Conservation (phyloP, 2,329 filamentous ascomycete genomes). For the Aureobasidium leucospermi region DNA sequence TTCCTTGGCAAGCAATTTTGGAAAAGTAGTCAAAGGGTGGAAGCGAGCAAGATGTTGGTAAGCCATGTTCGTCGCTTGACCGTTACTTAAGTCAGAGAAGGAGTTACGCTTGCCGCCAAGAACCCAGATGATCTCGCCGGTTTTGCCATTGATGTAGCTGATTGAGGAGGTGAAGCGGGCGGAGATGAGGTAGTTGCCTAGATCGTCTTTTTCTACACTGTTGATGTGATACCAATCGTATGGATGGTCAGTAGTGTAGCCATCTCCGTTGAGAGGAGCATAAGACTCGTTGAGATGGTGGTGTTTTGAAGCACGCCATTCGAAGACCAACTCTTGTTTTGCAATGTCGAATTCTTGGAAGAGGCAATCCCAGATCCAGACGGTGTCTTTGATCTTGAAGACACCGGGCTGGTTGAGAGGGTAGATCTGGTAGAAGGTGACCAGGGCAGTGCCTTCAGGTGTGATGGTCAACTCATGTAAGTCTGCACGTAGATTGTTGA, state of each 20-base stretch:
- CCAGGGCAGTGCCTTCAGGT: constrained; percentile 22
- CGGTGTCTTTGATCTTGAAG: constrained; percentile 5
- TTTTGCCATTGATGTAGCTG: constrained; percentile 38
- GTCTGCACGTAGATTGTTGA: constrained; percentile 30
- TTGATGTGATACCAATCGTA: constrained; percentile 48
- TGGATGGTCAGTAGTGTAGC: not conserved
- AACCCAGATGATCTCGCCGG: constrained; percentile 44
- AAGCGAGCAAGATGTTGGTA: constrained; percentile 26
- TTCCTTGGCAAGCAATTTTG: constrained; percentile 21
- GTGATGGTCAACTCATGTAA: constrained; percentile 40
- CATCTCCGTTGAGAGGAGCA: not conserved
- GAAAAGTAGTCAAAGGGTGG: constrained; percentile 37
- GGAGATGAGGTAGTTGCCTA: constrained; percentile 48
- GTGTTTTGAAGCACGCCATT: constrained; percentile 39
- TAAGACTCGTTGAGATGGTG: constrained; percentile 21
- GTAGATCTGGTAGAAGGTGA: constrained; percentile 10
- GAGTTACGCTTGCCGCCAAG: constrained; percentile 27
- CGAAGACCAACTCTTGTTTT: constrained; percentile 33
- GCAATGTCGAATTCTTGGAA: constrained; percentile 40
- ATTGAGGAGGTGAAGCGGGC: constrained; percentile 42
- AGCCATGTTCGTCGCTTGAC: constrained; percentile 18
- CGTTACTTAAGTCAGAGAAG: constrained; percentile 19
- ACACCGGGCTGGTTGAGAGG: constrained; percentile 1
- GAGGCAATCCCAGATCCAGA: constrained; percentile 30
- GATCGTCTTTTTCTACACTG: constrained; percentile 42